Evolutionary conservation across 2,329 filamentous ascomycete species (phyloP), one percentile per base, ranked within the genome.

Genomic region (Phialocephala sp.): DNA sequence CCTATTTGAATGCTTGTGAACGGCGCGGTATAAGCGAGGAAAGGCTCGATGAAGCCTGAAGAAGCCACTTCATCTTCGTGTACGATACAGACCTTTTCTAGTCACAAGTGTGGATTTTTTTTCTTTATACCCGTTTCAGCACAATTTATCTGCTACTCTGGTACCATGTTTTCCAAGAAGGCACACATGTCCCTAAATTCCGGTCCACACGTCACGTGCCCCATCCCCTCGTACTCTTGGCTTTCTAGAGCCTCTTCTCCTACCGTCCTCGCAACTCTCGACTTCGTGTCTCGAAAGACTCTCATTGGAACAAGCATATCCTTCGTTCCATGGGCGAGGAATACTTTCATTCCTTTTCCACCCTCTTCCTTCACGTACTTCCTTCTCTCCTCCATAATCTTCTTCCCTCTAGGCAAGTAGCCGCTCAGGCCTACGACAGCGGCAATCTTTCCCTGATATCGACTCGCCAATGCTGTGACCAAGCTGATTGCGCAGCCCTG

Each of bases 401-500:
- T 73, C 35, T 79, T 77, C 18, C 74, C 73, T 43, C 81, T 65
- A 1, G 82, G 82, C 24, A 85, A 69, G 68, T 83, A 85, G 2
- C 83, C 82, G 69, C 91, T 95, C 69, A 97, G 80, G 6, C 89
- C 92, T 65, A 97, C 89, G 68, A 97, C 90, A 68, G 92, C 94
- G n/a, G 87, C 94, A 22, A 97, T 81, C 79, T 91, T 91, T 0
- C 80, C 80, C 2, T 73, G 77, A 61, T 65, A 68, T 43, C 65
- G 73, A 86, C 83, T 66, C 83, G 82, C 68, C 37, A 97, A 79
- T 2, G 91, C 93, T 0, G 90, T 83, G 73, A 97, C 86, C 45
- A 97, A 78, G 41, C 91, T 87, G 81, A 97, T 91, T 65, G 92
- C 93, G 62, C 91, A 93, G 61, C 94, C 94, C 78, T 97, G 87